phyloP scores from a whole-genome alignment of 208 protist species.

The Leishmania turanica region DNA sequence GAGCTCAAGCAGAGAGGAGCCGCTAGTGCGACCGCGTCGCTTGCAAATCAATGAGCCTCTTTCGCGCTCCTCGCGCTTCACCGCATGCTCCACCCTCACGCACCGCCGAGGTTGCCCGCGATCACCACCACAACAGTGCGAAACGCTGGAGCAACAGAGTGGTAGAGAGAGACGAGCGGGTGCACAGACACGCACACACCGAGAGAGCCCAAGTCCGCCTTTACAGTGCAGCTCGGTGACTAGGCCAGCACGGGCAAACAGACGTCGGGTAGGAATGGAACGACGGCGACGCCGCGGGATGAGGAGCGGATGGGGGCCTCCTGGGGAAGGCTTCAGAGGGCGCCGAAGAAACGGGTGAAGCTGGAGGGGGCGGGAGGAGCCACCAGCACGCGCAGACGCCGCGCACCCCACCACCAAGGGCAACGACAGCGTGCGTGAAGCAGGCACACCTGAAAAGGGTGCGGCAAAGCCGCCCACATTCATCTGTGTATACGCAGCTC shows the following conservation, averaged over 20 bases:
- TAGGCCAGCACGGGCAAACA: not conserved
- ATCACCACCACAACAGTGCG: not conserved
- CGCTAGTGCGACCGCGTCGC: not conserved
- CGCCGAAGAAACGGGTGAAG: not conserved
- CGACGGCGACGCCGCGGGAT: not conserved
- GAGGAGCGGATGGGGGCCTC: not conserved
- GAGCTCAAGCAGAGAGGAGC: not conserved
- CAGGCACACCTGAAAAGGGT: not conserved
- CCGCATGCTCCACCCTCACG: not conserved
- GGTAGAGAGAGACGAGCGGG: not conserved
- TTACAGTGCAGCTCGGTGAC: not conserved
- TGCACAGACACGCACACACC: not conserved
- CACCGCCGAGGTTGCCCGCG: not conserved
- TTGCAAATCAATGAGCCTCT: not conserved
- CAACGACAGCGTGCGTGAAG: not conserved
- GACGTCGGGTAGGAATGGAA: not conserved
- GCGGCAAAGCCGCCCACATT: not conserved
- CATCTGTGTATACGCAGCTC: too few species aligned
- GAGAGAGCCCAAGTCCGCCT: not conserved
- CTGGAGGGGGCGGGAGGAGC: not conserved
- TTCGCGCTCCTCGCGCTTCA: not conserved
- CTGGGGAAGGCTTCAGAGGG: not conserved
- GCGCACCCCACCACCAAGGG: not conserved
- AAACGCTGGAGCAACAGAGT: not conserved
- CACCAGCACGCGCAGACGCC: not conserved